Evolutionary conservation across 306 rosid genomes (phyloP), one percentile per base, ranked within the genome.

Genomic region (Pyrus bretschneideri): DNA sequence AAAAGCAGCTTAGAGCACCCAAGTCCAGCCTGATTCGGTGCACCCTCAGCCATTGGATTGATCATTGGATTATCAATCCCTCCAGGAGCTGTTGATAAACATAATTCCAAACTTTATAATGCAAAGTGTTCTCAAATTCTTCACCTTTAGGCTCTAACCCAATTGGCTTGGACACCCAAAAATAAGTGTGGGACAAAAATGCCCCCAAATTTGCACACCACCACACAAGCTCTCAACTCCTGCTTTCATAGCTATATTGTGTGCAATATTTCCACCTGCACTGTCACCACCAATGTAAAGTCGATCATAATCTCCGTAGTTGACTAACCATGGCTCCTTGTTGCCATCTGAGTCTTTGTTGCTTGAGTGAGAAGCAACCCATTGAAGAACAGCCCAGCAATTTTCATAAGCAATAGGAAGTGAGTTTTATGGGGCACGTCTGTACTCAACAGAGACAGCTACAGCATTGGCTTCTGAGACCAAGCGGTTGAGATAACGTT

Each of bases 391-490:
- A 59, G 18, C 67, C 88, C 87, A 82, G 67, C 75, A 46, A 31
- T 89, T 88, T 29, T 83, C 35, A 2, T 83, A 88, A 15, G 86
- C 85, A 12, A 78, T 3, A 0, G 86, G 91, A 23, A 89, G 85
- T 25, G 33, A 71, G 68, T 77, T 69, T 45, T 86, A 88, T 0
- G 88, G 93, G 5, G 90, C 86, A 5, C 45, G 79, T 22, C 91
- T 79, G 60, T 89, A 89, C 79, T 87, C 90, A 0, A 85, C 89
- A 1, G 89, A 89, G 61, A 87, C 84, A 1, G 79, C 88, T 0
- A 86, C 22, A 62, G 77, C 85, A 1, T 82, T 76, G 22, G 85
- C 73, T 46, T 82, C 21, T 0, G 88, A 79, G 6, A 86, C 87
- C 8, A 89, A 14, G 8, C 64, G 79, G 72, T 80, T 87, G 74